These are phyloP conservation scores for Lumnitzera racemosa DNA, from an alignment of 345 rosid genomes.

Conservation along the genomic window DNA sequence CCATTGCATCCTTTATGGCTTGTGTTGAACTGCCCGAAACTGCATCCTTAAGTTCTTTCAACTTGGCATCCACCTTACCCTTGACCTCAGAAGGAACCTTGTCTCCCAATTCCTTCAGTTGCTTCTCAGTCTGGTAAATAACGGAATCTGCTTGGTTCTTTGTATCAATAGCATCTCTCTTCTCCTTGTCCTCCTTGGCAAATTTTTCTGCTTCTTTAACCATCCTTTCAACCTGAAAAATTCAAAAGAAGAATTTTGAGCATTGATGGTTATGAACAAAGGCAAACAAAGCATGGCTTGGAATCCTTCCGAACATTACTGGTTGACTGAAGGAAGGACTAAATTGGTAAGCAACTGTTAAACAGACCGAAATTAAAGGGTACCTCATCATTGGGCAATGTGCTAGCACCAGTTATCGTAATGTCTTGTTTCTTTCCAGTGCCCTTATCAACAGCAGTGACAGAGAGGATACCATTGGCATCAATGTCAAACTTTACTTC, in stretches of 20 bases:
- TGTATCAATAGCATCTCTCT: slow-evolving; percentile 93
- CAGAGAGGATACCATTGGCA: slow-evolving; percentile 92
- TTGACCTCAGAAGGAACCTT: slow-evolving; percentile 84
- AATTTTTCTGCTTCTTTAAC: slow-evolving; percentile 85
- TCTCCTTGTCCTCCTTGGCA: slow-evolving; percentile 87
- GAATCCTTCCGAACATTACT: too few species aligned
- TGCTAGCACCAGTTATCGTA: slow-evolving; percentile 88
- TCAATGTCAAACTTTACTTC: slow-evolving; percentile 95
- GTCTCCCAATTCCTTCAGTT: slow-evolving; percentile 85
- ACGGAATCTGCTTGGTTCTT: slow-evolving; percentile 95
- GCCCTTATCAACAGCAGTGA: slow-evolving; percentile 81
- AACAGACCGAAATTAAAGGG: too few species aligned
- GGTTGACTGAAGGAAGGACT: background rate
- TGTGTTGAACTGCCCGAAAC: slow-evolving; percentile 67
- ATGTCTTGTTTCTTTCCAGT: slow-evolving; percentile 94
- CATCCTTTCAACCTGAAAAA: slow-evolving; percentile 71
- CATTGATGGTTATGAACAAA: too few species aligned
- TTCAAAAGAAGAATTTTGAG: background rate
- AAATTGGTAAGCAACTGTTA: too few species aligned
- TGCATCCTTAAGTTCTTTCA: slow-evolving; percentile 75
- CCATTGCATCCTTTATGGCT: slow-evolving; percentile 68
- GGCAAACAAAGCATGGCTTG: too few species aligned
- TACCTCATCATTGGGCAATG: slow-evolving; percentile 69
- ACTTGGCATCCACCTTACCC: slow-evolving; percentile 82
- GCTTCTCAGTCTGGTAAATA: slow-evolving; percentile 93